A percentile compares a stretch with the other conserved stretches of the same genome.
Evolutionary conservation across 2,329 filamentous ascomycete species (phyloP).

Genomic region (Epichloe bromicola): DNA sequence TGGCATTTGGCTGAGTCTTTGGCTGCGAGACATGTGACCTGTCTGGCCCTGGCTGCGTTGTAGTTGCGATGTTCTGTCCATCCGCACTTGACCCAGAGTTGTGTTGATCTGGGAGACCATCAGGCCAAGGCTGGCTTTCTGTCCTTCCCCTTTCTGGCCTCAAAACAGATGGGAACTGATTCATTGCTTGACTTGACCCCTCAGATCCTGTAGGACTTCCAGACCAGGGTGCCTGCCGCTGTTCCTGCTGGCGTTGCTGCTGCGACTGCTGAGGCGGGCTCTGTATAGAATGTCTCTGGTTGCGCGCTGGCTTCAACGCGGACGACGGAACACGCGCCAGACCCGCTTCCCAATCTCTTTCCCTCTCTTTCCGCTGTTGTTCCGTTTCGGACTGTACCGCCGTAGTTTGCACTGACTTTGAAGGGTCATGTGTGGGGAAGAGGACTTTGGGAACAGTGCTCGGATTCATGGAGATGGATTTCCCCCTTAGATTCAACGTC

Average conservation of each 20-base stretch:
- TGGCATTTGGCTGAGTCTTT: too few relatives aligned
- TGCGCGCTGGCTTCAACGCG: slow-evolving; percentile 6
- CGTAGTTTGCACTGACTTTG: not conserved
- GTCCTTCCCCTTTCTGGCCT: slow-evolving; percentile 8
- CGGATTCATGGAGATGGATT: slow-evolving; percentile 10
- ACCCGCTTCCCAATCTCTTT: not conserved
- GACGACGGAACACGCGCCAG: slow-evolving; percentile 6
- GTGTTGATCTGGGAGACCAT: not conserved
- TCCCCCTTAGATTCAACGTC: slow-evolving; percentile 11
- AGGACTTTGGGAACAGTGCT: slow-evolving; percentile 12
- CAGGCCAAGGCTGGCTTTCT: not conserved
- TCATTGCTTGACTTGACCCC: not conserved
- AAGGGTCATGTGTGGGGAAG: slow-evolving; percentile 11
- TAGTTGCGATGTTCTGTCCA: too few relatives aligned
- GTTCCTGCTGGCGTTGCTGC: not conserved
- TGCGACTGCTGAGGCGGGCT: not conserved
- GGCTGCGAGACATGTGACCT: too few relatives aligned
- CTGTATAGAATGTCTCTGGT: not conserved
- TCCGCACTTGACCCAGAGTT: not conserved
- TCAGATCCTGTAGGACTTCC: not conserved
- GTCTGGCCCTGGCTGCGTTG: too few relatives aligned
- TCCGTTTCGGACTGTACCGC: not conserved
- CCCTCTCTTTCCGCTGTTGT: not conserved
- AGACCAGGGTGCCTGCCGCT: not conserved
- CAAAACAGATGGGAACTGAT: slow-evolving; percentile 10